These are phyloP conservation scores for Metarhizium brunneum DNA, from an alignment of 2,329 filamentous ascomycete species.

Conservation along the genomic window DNA sequence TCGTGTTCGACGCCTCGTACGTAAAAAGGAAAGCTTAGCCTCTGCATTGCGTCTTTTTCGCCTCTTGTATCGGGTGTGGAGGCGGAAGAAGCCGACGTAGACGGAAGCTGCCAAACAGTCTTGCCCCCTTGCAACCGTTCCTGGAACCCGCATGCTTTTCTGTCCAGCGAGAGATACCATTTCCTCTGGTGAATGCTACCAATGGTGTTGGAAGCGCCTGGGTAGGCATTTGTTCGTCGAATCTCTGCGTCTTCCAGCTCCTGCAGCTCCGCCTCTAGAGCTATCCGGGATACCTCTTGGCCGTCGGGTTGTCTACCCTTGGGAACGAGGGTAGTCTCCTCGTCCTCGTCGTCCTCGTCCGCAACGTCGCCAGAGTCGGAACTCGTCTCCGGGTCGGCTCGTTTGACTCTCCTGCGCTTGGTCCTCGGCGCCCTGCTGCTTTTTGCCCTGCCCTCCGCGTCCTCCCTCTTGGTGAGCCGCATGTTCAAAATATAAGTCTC, in stretches of 20 bases:
- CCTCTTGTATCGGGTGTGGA: background rate
- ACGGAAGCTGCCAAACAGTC: constrained; percentile 6
- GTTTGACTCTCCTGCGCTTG: background rate
- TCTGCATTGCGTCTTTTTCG: constrained; percentile 4
- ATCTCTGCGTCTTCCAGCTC: constrained; percentile 44
- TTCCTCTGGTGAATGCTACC: constrained; percentile 57
- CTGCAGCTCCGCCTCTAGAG: constrained; percentile 30
- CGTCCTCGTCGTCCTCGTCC: background rate
- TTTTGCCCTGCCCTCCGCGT: constrained; percentile 22
- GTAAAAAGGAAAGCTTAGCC: constrained; percentile 47
- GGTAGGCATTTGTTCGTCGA: constrained; percentile 54
- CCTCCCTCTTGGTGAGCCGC: constrained; percentile 38
- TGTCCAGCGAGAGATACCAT: constrained; percentile 59
- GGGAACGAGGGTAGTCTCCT: constrained; percentile 9
- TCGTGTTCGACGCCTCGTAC: constrained; percentile 52
- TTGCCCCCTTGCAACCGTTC: constrained; percentile 18
- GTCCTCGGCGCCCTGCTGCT: constrained; percentile 1
- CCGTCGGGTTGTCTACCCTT: constrained; percentile 8
- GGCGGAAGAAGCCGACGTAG: background rate
- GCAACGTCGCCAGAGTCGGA: constrained; percentile 7
- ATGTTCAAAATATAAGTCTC: constrained; percentile 43
- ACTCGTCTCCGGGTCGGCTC: constrained; percentile 14
- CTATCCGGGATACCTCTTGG: constrained; percentile 15
- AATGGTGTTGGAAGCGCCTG: constrained; percentile 55
- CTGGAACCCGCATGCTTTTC: constrained; percentile 47